Percentiles rank a stretch among this genome's conserved stretches.
Evolutionary conservation across 352 stramenopile genomes (phyloP).

Genomic region (Achlya hypogyna): DNA sequence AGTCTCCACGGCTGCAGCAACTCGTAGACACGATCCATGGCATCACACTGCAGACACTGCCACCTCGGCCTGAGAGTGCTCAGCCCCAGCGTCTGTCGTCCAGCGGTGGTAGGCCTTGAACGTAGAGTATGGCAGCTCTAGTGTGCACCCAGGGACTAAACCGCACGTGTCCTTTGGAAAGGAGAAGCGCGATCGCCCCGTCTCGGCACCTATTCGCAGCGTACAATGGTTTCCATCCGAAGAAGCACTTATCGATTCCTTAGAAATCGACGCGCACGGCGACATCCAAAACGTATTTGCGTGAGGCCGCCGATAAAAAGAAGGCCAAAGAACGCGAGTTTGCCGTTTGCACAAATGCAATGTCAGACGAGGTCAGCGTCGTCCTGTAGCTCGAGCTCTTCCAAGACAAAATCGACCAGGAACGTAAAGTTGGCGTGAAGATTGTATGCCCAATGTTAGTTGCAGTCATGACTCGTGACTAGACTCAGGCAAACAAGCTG

Average conservation of each 20-base stretch:
- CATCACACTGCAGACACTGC: background rate
- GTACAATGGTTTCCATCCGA: background rate
- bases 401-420: slow-evolving; percentile 7
- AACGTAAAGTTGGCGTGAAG: slow-evolving; percentile 7
- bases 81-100: background rate
- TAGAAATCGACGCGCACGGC: background rate
- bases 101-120: background rate
- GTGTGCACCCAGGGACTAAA: no score
- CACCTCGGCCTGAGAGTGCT: background rate
- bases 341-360: background rate
- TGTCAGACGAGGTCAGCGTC: background rate
- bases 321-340: background rate
- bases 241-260: background rate
- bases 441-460: background rate
- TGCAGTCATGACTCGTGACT: background rate
- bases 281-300: slow-evolving; percentile 5
- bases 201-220: slow-evolving; percentile 7
- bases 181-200: background rate
- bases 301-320: background rate
- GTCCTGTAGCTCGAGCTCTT: background rate
- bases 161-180: background rate
- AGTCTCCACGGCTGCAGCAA: background rate
- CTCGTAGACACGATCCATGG: background rate
- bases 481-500: slow-evolving; percentile 12
- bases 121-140: background rate